Base-by-base conservation (phyloP, 2,329 filamentous ascomycete species). In the Hypomyces rosellus region DNA sequence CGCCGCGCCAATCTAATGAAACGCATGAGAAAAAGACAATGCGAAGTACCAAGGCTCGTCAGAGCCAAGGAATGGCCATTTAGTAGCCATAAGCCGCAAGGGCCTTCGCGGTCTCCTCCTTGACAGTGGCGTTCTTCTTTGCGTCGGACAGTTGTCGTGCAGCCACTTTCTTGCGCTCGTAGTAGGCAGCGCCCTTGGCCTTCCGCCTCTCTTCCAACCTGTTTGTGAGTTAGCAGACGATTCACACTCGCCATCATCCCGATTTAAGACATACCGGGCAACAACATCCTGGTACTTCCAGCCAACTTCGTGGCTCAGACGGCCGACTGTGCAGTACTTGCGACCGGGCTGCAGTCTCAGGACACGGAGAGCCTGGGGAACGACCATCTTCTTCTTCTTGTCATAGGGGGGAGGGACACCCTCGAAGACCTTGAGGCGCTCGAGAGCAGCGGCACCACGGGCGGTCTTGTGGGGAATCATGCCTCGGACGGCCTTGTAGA, bases 281-380 rank as follows among this genome's bases (percentile, higher is more conserved):
- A 99, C 93, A 71, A 99, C 91, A 73, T 96, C 92, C 84, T 96
- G 88, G 87, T 99, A 97, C 82, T 99, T 99, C 93, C 93, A 99
- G 80, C 93, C 93, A 70, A 97, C 93, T 82, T 99, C 93, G 78
- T 96, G 91, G 76, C 89, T 93, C 71, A 99, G 81, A 78, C 93
- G 86, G 66, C 93, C 93, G 65, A 99, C 92, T 62, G 91, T 95
- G 88, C 93, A 99, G 89, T 95, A 99, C 86, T 99, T 99, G 82
- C 93, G 90, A 72, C 93, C 93, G 69, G 93, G 93, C 84, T 96
- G 95, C 74, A 99, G 82, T 74, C 93, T 84, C 73, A 99, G 85
- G 64, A 99, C 87, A 71, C 93, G 86, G 69, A 99, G 85, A 67
- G 93, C 93, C 84, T 97, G 93, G 75, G 93, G 93, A 65, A 99